Base-by-base conservation (phyloP, 164 flowering plant genomes). In the Hamamelis virginiana region DNA sequence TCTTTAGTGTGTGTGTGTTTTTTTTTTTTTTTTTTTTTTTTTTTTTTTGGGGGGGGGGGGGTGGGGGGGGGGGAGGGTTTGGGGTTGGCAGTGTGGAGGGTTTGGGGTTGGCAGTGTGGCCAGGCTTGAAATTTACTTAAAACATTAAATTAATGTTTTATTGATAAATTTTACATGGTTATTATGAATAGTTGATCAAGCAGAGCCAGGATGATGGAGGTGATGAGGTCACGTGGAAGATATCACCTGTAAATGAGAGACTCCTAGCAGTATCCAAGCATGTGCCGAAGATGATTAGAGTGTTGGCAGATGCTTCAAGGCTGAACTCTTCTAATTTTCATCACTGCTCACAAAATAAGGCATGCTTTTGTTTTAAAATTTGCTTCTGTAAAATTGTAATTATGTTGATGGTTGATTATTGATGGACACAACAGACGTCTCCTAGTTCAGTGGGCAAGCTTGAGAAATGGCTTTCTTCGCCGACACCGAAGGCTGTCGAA, bases 191-290 rank as follows among this genome's bases (percentile, higher is more conserved):
- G 97, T 77, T 92, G 76, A 89, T 95, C 67, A 86, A 91, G 83
- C 97, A 88, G 72, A 95, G 94, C 76, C 99, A 95, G 74, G 94
- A 92, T 79, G 99, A 95, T 77, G 96, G 90, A 48, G 89, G 84
- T 16, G 96, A 95, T 55, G 97, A 91, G 77, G 78, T 95, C 55
- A 91, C 96, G 22, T 95, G 99, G 99, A 95, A 75, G 81, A 87
- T 95, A 59, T 91, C 99, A 51, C 99, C 99, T 0, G 87, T 95
- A 16, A 90, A 89, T 70, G 89, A 92, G 74, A 85, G 90, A 26
- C 91, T 95, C 4, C 91, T 81, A 65, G 84, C 96, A 0, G 79
- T 85, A 22, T 78, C 91, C 0, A 91, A 89, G 81, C 77, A 76
- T 21, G 70, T 80, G 71, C 91, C 91, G 0, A 86, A 80, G 56